Evolutionary conservation across 1,284 basidiomycete genomes (phyloP).

Genomic region (Trametes pubescens): DNA sequence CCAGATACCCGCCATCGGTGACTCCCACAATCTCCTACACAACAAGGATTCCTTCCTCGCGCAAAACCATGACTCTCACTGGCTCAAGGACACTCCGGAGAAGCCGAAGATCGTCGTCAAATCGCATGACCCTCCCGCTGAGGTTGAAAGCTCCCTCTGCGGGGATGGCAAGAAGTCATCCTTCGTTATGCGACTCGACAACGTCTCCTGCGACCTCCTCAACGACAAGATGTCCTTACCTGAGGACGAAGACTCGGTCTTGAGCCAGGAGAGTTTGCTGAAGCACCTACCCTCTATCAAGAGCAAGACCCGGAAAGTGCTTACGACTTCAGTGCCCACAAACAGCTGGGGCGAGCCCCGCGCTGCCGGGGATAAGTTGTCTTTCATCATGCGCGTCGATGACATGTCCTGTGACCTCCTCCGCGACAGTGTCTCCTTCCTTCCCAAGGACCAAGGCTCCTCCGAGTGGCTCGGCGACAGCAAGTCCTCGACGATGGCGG

Average conservation of each 20-base stretch:
- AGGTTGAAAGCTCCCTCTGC: not conserved
- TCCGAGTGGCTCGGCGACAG: constrained; percentile 1
- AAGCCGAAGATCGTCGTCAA: not conserved
- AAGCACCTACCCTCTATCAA: not conserved
- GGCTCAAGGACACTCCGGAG: not conserved
- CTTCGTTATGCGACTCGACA: not conserved
- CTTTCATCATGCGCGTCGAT: not conserved
- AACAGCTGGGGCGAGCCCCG: not conserved
- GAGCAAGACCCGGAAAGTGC: not conserved
- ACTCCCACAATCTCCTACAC: not conserved
- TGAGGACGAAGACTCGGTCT: not conserved
- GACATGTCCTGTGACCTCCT: not conserved
- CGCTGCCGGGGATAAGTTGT: not conserved
- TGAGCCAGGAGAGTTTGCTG: not conserved
- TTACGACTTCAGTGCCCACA: not conserved
- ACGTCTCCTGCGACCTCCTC: not conserved
- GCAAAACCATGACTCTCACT: not conserved
- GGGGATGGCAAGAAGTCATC: not conserved
- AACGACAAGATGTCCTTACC: not conserved
- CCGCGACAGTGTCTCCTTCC: not conserved
- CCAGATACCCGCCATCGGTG: not conserved
- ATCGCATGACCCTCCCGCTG: not conserved
- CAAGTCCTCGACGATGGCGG: not conserved
- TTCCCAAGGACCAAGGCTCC: not conserved
- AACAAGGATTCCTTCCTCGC: not conserved